Evolutionary conservation across 2,329 filamentous ascomycete genomes (phyloP), one percentile per base, ranked within the genome.

Genomic region (Colletotrichum sp.): DNA sequence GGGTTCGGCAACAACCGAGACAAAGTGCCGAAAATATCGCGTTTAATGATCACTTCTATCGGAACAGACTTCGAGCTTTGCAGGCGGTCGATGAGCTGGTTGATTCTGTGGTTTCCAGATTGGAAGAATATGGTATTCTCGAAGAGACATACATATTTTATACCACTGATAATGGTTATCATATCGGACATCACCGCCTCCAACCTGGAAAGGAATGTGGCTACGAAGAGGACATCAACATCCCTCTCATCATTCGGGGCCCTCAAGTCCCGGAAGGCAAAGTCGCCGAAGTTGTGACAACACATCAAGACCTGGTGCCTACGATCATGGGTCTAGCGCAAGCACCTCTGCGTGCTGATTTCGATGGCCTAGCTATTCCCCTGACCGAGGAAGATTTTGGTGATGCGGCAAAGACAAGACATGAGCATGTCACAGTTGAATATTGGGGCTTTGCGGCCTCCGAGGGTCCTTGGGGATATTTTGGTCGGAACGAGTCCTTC

Each of bases 231-330:
- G 88, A 90, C 73, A 88, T 90, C 48, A 85, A 87, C 9, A 85
- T 91, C 4, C 88, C 88, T 0, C 69, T 90, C 15, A 83, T 88
- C 36, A 83, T 90, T 34, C 84, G 88, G 3, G 89, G 88, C 0
- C 88, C 89, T 0, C 86, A 86, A 3, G 79, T 90, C 5, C 80
- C 85, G 0, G 79, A 82, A 24, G 85, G 85, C 4, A 68, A 79
- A 18, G 80, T 81, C 1, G 80, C 83, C 10, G 80, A 85, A 28
- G 78, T 82, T 1, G 85, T 88, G 1, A 89, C 87, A 1, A 86
- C 87, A 1, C 89, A 92, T 69, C 87, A 88, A 4, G 90, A 92
- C 76, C 81, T 92, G 5, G 89, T 87, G 1, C 89, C 90, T 0
- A 91, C 90, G 0, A 83, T 92, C 67, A 84, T 92, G 16, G 78